Evolutionary conservation across 192 early-diverging fungal genomes (phyloP), one percentile per base, ranked within the genome.

Genomic region (Umbelopsis sp.): DNA sequence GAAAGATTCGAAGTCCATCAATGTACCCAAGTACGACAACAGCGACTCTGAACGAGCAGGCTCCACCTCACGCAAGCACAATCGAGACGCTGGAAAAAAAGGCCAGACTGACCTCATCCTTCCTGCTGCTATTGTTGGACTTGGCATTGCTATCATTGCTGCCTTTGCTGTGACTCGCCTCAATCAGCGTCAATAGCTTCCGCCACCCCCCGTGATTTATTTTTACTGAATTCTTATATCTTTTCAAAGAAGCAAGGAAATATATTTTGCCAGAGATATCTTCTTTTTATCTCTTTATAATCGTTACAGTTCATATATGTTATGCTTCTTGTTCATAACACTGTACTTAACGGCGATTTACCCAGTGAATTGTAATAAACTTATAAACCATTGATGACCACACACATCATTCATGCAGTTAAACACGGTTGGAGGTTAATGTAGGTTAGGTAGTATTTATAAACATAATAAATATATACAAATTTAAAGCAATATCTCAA

Each of bases 131-230:
- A 75, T 79, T 69, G 71, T 74, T 54, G 74, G 71, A 51, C 50
- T 79, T 31, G 77, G 77, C 25, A 70, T 79, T 6, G 77, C 69
- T n/a, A 75, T 79, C 45, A 51, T 79, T 41, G 71, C 73, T 65
- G 77, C 74, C 0, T 79, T 79, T 69, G 59, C 71, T 8, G 52
- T 75, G 14, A 71, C 70, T 24, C 65, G 74, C 43, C 44, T 79
- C 31, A 75, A 53, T 29, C 65, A 53, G 10, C 51, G 51, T 34
- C 34, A 25, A 36, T 73, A 68, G 44, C 43, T 47, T 7, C 32
- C 47, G 2, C 69, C 44, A 8, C 65, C 17, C 17, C 12, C 8
- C 47, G 38, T 41, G n/a, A n/a, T n/a, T n/a, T 41, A 41, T 41
- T 41, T 41, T 21, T 21, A 49, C 16, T 9, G 10, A 2, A 12